A percentile compares a stretch with the other conserved stretches of the same genome.
Conservation (phyloP, 176 grass and related monocot genomes). For the Oropetium thomaeum region DNA sequence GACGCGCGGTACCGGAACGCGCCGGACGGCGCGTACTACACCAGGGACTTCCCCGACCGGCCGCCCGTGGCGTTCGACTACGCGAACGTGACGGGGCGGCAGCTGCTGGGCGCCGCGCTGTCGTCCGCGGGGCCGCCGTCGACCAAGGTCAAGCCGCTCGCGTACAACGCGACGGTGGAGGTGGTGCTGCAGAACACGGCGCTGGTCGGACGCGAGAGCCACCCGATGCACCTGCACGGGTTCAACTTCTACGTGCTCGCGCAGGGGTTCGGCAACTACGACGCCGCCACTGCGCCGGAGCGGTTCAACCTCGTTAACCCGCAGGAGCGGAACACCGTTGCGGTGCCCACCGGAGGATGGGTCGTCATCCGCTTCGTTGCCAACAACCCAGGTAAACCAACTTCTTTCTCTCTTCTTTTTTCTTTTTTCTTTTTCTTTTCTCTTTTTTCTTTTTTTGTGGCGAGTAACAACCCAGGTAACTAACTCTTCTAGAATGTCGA, state of each 20-base stretch:
- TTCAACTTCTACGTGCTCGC: constrained; percentile 70
- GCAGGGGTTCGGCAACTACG: constrained; percentile 68
- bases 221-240: constrained; percentile 76
- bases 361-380: constrained; percentile 49
- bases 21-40: constrained; percentile 44
- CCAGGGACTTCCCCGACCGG: constrained; percentile 55
- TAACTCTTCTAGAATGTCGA: no score
- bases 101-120: background rate
- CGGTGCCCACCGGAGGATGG: constrained; percentile 51
- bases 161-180: constrained; percentile 63
- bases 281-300: background rate
- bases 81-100: constrained; percentile 22
- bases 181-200: constrained; percentile 76
- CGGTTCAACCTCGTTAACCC: constrained; percentile 52
- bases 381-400: constrained; percentile 34
- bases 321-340: constrained; percentile 44
- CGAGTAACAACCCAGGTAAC: no score
- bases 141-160: constrained; percentile 51
- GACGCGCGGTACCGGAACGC: constrained; percentile 34
- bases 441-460: no score
- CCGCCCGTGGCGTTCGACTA: constrained; percentile 55
- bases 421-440: no score
- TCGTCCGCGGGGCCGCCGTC: constrained; percentile 21
- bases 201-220: constrained; percentile 54
- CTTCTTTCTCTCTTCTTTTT: no score